Conservation (phyloP, 1,139 yeast genomes). For the Hansenula anomala region DNA sequence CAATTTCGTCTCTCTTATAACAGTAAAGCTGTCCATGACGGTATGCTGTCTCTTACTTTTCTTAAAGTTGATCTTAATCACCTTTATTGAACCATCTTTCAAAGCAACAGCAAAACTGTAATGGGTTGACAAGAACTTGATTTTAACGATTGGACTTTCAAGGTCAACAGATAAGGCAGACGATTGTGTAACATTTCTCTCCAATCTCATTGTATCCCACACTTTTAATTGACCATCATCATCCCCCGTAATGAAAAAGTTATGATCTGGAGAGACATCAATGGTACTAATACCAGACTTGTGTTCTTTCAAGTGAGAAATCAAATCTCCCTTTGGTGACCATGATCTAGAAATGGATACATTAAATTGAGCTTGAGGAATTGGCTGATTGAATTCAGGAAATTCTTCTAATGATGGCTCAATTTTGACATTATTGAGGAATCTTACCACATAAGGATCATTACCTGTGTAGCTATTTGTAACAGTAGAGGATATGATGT, state of each 20-base stretch:
- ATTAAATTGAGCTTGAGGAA: conserved; percentile 1
- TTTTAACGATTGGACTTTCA: conserved; percentile 40
- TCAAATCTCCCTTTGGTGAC: conserved; percentile 45
- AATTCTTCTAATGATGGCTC: conserved; percentile 58
- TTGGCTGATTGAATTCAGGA: conserved; percentile 59
- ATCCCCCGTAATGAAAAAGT: conserved; percentile 74
- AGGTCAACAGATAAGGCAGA: conserved; percentile 48
- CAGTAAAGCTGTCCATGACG: conserved; percentile 28
- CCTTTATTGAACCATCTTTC: conserved; percentile 53
- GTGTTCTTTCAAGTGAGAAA: conserved; percentile 59
- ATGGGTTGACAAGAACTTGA: conserved; percentile 54
- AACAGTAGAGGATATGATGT: conserved; percentile 18
- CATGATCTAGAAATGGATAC: conserved; percentile 9
- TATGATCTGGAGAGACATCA: conserved; percentile 55
- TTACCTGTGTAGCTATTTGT: conserved; percentile 61
- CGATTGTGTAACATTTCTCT: conserved; percentile 57
- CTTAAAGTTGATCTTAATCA: conserved; percentile 52
- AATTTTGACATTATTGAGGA: conserved; percentile 47
- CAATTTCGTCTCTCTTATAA: conserved; percentile 40
- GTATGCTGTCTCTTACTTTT: conserved; percentile 29
- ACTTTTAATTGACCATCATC: conserved; percentile 65
- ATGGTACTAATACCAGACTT: conserved; percentile 48
- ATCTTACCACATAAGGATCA: conserved; percentile 58
- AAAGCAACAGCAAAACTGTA: conserved; percentile 68
- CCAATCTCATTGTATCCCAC: conserved; percentile 74